Evolutionary conservation across 305 asterid species (phyloP), one percentile per base, ranked within the genome.

Genomic region (Solanum hybrid): DNA sequence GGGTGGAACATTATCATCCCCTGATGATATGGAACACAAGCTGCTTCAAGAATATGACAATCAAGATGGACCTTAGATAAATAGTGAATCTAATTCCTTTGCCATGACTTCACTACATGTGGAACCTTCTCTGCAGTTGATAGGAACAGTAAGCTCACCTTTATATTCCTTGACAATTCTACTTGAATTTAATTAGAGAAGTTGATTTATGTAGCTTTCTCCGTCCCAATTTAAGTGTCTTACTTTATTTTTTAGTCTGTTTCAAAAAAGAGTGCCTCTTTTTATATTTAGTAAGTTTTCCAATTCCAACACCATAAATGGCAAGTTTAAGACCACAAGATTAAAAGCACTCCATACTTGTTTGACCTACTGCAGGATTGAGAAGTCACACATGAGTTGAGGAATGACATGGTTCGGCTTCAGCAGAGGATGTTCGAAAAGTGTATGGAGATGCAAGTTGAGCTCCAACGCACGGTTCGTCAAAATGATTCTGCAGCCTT

Each of bases 401-500:
- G 96, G 90, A 89, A 93, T 38, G 98, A 96, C 91, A 93, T 96
- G 95, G 95, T 93, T 57, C 90, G 94, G 93, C 98, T 97, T 92
- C 97, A 95, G 36, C 96, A 94, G 89, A 94, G 94, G 93, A 95
- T 97, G 98, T 94, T 97, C 41, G 96, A 96, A 92, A 92, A 97
- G 34, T 97, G 97, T 95, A 93, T 96, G 98, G 98, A 95, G 85
- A 95, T 97, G 97, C 98, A 97, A 88, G 92, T 94, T 57, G 98
- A 97, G 91, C 90, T 96, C 93, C 99, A 96, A 87, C 96, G 95
- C 5, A 93, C 95, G 1, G 92, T 97, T 31, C 93, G 91, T 29
- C 98, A 96, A 92, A 98, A 96, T 90, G 96, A 95, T 90, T 94
- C 96, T 80, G 98, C 99, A 17, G 98, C 99, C 39, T 92, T 96